These are phyloP conservation scores for Dunaliella primolecta DNA, from an alignment of 139 green algal genomes.

Conservation along the genomic window DNA sequence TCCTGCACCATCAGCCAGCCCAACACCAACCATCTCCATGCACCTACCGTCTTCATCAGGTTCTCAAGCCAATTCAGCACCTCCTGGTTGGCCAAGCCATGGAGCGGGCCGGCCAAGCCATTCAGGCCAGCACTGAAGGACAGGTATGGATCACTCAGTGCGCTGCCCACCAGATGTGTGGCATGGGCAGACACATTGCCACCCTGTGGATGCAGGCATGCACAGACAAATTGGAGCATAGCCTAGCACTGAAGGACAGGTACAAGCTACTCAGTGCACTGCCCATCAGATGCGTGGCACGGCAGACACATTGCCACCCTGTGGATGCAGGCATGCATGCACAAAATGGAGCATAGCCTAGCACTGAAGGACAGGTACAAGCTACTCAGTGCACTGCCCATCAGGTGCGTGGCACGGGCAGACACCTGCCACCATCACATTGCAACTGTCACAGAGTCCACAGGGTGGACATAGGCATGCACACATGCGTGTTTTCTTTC, in stretches of 20 bases:
- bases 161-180: slow-evolving; percentile 89
- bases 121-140: slow-evolving; percentile 90
- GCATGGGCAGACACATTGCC: slow-evolving; percentile 96
- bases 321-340: slow-evolving; percentile 11
- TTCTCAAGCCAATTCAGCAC: slow-evolving; percentile 82
- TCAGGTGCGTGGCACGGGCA: slow-evolving; percentile 93
- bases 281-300: slow-evolving; percentile 93
- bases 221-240: slow-evolving; percentile 31
- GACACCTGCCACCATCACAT: slow-evolving; percentile 98
- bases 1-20: too few relatives aligned
- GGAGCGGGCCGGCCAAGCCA: slow-evolving; percentile 92
- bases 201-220: slow-evolving; percentile 64
- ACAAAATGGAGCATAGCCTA: slow-evolving; percentile 55
- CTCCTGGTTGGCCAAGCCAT: slow-evolving; percentile 96
- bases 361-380: slow-evolving; percentile 93
- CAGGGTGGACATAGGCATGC: background rate
- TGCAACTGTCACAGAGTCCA: background rate
- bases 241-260: slow-evolving; percentile 85
- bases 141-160: slow-evolving; percentile 96
- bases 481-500: too few relatives aligned
- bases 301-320: slow-evolving; percentile 96
- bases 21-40: too few relatives aligned
- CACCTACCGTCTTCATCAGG: slow-evolving; percentile 54
- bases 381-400: slow-evolving; percentile 91
- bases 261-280: slow-evolving; percentile 94